These are phyloP conservation scores for Aaosphaeria arxii DNA, from an alignment of 2,329 filamentous ascomycete species.

Conservation along the genomic window DNA sequence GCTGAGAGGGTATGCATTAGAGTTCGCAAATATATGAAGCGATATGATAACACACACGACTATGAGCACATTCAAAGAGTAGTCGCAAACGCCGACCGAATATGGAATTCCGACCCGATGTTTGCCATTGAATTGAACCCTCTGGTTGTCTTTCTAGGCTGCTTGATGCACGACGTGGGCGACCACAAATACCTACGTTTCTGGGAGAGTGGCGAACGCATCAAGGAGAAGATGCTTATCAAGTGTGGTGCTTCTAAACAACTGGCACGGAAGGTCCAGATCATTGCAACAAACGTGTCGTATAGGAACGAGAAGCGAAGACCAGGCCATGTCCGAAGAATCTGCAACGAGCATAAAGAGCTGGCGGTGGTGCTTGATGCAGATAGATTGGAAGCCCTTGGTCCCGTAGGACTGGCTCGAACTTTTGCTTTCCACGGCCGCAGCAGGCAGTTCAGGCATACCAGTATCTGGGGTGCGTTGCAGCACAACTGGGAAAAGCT, in stretches of 20 bases:
- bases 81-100: slow-evolving; percentile 60
- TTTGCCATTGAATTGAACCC: slow-evolving; percentile 42
- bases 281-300: slow-evolving; percentile 70
- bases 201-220: slow-evolving; percentile 44
- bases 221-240: slow-evolving; percentile 55
- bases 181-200: slow-evolving; percentile 67
- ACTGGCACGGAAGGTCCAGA: slow-evolving; percentile 64
- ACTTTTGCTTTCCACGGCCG: slow-evolving; percentile 69
- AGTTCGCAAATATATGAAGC: slow-evolving; percentile 41
- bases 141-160: slow-evolving; percentile 60
- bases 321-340: slow-evolving; percentile 42
- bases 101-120: slow-evolving; percentile 49
- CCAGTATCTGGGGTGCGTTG: slow-evolving; percentile 8
- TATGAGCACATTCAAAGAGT: slow-evolving; percentile 77
- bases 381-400: slow-evolving; percentile 80
- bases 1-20: slow-evolving; percentile 18
- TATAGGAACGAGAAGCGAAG: slow-evolving; percentile 69
- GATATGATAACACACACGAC: slow-evolving; percentile 81
- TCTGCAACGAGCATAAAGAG: slow-evolving; percentile 64
- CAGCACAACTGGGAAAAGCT: slow-evolving; percentile 14
- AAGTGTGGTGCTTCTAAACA: slow-evolving; percentile 52
- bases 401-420: slow-evolving; percentile 75
- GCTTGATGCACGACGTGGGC: slow-evolving; percentile 69
- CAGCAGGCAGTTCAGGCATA: background rate
- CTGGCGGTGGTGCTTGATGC: slow-evolving; percentile 83